phyloP scores from a whole-genome alignment of 106 monocot genomes.

The Allium fistulosum region DNA sequence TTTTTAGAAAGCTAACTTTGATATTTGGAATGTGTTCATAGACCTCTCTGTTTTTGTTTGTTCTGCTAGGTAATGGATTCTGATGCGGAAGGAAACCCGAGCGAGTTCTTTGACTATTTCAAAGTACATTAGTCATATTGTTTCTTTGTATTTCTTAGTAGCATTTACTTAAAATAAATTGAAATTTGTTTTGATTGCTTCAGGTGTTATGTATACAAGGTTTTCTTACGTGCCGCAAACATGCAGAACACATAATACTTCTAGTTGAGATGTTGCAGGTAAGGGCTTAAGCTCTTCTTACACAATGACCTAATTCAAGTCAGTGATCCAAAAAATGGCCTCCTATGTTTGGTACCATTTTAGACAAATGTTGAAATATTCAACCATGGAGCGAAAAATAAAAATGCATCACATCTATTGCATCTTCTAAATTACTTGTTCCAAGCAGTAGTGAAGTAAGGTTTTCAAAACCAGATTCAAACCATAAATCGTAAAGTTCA shows the following conservation, averaged over 20 bases:
- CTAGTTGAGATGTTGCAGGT: conserved; percentile 99
- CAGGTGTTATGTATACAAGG: conserved; percentile 99
- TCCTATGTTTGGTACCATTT: too few species aligned
- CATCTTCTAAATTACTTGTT: too few species aligned
- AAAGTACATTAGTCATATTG: conserved; percentile 41
- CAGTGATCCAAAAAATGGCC: too few species aligned
- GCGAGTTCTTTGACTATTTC: conserved; percentile 98
- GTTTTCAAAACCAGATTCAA: too few species aligned
- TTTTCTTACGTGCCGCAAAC: conserved; percentile 98
- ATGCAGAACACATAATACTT: conserved; percentile 96
- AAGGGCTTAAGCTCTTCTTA: not conserved
- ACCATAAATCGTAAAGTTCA: too few species aligned
- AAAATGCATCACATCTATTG: too few species aligned
- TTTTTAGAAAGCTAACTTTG: too few species aligned
- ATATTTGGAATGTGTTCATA: not conserved
- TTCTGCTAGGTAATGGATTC: conserved; percentile 90
- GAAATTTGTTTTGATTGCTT: conserved; percentile 1
- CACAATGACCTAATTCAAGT: too few species aligned
- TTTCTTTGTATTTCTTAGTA: not conserved
- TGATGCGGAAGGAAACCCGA: conserved; percentile 98
- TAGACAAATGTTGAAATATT: too few species aligned
- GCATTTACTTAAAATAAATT: not conserved
- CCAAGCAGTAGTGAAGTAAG: too few species aligned
- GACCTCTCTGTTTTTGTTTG: not conserved
- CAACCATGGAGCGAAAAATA: too few species aligned